Percentiles rank a stretch among this genome's conserved stretches.
Evolutionary conservation across 139 green algal genomes (phyloP).

Genomic region (Tetratostichococcus sp.): DNA sequence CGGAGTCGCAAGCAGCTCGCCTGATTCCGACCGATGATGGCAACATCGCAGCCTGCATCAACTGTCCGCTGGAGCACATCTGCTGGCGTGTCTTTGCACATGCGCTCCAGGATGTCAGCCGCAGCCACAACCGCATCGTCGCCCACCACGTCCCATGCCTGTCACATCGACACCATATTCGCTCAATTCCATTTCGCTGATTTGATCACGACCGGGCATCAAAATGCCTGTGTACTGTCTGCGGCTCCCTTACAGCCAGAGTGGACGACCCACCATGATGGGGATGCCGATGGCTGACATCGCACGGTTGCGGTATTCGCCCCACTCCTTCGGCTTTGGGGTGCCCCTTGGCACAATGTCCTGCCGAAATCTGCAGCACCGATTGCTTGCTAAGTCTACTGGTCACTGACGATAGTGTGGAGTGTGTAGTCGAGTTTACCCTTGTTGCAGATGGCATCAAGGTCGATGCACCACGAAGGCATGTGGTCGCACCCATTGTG

Average conservation of each 20-base stretch:
- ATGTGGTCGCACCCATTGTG: background rate
- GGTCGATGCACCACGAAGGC: no score
- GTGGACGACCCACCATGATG: slow-evolving; percentile 45
- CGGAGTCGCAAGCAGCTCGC: no score
- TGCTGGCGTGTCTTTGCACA: slow-evolving; percentile 28
- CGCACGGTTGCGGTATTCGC: slow-evolving; percentile 25
- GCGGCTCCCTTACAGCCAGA: slow-evolving; percentile 1
- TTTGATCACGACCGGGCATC: no score
- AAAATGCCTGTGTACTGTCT: no score
- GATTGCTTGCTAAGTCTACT: no score
- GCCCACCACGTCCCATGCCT: slow-evolving; percentile 50
- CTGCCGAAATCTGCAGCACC: background rate
- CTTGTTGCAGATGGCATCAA: no score
- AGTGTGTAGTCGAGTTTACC: no score
- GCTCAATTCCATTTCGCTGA: background rate
- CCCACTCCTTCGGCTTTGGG: slow-evolving; percentile 30
- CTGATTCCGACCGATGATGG: slow-evolving; percentile 62
- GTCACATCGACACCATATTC: background rate
- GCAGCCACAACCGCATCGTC: slow-evolving; percentile 38
- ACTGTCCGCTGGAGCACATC: slow-evolving; percentile 37
- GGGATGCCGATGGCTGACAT: slow-evolving; percentile 21
- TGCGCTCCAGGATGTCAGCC: slow-evolving; percentile 18
- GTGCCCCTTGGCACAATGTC: background rate
- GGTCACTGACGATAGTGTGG: no score
- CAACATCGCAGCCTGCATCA: slow-evolving; percentile 38